A percentile compares a stretch with the other conserved stretches of the same genome.
These are phyloP conservation scores for Candida nonsorbophila DNA, from an alignment of 805 yeast genomes.

Conservation along the genomic window DNA sequence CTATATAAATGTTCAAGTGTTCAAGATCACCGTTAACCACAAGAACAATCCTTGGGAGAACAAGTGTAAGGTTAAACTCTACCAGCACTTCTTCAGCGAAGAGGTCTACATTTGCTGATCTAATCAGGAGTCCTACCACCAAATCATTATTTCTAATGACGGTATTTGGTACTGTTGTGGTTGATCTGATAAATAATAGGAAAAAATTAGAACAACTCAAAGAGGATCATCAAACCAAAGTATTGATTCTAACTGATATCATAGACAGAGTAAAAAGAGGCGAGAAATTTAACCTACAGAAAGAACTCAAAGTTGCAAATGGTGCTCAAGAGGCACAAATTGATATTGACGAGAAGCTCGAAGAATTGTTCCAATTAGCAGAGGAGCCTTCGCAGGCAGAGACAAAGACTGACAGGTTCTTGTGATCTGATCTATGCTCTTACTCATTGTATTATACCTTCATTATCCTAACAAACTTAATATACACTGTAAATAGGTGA, in stretches of 20 bases:
- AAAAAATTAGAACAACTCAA: constrained; percentile 38
- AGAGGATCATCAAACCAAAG: constrained; percentile 33
- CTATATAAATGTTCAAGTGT: no score
- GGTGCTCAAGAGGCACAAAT: constrained; percentile 34
- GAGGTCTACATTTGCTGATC: constrained; percentile 19
- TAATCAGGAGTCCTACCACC: constrained; percentile 28
- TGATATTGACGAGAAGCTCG: constrained; percentile 14
- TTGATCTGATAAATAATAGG: constrained; percentile 42
- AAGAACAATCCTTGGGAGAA: no score
- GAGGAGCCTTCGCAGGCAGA: constrained; percentile 21
- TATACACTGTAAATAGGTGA: constrained; percentile 2
- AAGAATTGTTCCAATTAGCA: constrained; percentile 25
- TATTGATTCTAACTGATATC: constrained; percentile 25
- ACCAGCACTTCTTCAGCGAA: no score
- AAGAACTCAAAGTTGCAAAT: constrained; percentile 36
- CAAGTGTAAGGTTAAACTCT: no score
- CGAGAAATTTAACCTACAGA: constrained; percentile 37
- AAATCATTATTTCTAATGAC: constrained; percentile 34
- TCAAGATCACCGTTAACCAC: no score
- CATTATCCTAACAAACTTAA: background rate
- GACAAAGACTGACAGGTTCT: background rate
- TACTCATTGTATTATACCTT: background rate
- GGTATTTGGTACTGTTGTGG: constrained; percentile 40
- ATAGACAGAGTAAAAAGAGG: constrained; percentile 23
- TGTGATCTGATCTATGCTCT: background rate